phyloP scores from a whole-genome alignment of 352 stramenopile species.

The Pythium volutum region DNA sequence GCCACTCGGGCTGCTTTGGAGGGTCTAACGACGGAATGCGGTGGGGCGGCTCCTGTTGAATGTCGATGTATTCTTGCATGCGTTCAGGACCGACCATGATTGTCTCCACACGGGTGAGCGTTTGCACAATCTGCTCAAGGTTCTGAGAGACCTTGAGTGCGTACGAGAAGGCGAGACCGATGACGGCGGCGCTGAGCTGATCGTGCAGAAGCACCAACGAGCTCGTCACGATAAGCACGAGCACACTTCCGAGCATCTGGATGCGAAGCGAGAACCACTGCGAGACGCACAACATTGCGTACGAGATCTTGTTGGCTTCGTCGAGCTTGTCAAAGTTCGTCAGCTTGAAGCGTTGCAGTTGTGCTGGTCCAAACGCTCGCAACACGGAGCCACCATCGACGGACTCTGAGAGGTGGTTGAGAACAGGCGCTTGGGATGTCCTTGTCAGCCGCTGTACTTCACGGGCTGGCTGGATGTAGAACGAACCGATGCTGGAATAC shows the following conservation, averaged over 20 bases:
- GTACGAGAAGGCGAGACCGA: conserved; percentile 87
- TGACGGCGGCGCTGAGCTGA: conserved; percentile 47
- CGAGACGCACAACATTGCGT: conserved; percentile 28
- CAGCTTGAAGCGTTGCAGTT: conserved; percentile 40
- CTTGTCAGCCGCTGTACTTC: conserved; percentile 52
- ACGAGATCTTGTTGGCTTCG: conserved; percentile 16
- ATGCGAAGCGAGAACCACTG: conserved; percentile 52
- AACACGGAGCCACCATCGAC: conserved; percentile 44
- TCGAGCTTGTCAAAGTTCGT: conserved; percentile 31
- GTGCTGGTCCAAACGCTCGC: conserved; percentile 50
- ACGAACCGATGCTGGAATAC: conserved; percentile 56
- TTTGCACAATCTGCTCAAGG: conserved; percentile 61
- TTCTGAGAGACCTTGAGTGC: conserved; percentile 77
- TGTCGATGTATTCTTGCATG: conserved; percentile 83
- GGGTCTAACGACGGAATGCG: conserved; percentile 23
- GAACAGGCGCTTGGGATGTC: conserved; percentile 42
- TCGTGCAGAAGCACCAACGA: conserved; percentile 47
- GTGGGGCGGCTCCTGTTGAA: conserved; percentile 27
- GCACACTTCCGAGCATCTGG: conserved; percentile 39
- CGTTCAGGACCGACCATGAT: conserved; percentile 88
- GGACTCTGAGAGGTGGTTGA: conserved; percentile 54
- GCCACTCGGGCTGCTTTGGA: conserved; percentile 47
- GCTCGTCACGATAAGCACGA: conserved; percentile 37
- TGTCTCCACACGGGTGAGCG: conserved; percentile 11
- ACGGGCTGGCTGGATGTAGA: conserved; percentile 49